Percentiles rank a stretch among this genome's conserved stretches.
Conservation (phyloP, 176 grass and related monocot genomes). For the Miscanthus lutarioriparius region DNA sequence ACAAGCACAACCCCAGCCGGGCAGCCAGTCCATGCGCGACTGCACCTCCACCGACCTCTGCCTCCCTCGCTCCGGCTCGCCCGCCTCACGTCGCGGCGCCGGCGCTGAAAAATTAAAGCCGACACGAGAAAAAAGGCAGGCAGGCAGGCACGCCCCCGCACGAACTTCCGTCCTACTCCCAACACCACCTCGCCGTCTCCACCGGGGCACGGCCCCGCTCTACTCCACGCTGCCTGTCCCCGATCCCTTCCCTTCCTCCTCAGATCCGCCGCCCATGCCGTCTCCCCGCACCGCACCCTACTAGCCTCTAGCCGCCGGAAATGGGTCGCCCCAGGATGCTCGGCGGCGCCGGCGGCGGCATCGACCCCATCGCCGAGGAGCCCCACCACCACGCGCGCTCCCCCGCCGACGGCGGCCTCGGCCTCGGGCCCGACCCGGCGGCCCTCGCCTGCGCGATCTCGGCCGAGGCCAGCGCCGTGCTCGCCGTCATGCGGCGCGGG, state of each 20-base stretch:
- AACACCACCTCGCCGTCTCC: conserved; percentile 25
- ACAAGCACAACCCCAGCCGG: too few relatives aligned
- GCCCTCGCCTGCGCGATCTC: conserved; percentile 78
- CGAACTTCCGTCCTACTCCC: conserved; percentile 26
- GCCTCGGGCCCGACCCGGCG: conserved; percentile 26
- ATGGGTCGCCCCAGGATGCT: conserved; percentile 62
- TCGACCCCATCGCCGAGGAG: conserved; percentile 71
- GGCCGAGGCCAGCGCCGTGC: conserved; percentile 76
- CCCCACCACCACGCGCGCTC: not conserved
- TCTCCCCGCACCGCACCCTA: not conserved
- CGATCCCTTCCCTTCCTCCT: conserved; percentile 39
- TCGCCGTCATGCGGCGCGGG: conserved; percentile 80
- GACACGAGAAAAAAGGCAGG: conserved; percentile 19
- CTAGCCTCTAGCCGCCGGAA: not conserved
- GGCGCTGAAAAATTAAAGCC: conserved; percentile 47
- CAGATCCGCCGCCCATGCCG: conserved; percentile 47
- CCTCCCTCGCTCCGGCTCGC: not conserved
- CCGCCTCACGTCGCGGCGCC: not conserved
- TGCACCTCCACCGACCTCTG: not conserved
- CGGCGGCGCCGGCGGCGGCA: conserved; percentile 29
- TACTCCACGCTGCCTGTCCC: not conserved
- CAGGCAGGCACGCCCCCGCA: conserved; percentile 35
- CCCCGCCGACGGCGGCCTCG: not conserved
- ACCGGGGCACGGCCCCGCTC: not conserved
- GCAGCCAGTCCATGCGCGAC: too few relatives aligned